Conservation (phyloP, 768 basidiomycete genomes). For the Russula emetica region DNA sequence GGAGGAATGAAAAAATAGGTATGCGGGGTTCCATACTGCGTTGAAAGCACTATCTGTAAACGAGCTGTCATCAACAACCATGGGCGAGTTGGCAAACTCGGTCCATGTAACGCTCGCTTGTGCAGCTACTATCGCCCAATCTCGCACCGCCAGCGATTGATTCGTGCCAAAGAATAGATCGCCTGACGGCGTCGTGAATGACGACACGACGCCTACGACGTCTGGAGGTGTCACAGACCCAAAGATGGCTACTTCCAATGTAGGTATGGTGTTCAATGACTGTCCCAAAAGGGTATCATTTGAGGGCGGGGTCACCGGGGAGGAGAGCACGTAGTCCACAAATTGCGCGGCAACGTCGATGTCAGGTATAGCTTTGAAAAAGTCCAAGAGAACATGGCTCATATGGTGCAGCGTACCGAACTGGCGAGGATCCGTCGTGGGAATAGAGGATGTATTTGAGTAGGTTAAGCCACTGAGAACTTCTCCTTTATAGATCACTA, state of each 20-base stretch:
- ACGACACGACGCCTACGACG: constrained; percentile 44
- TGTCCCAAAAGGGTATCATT: constrained; percentile 39
- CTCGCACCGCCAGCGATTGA: constrained; percentile 44
- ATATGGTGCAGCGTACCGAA: constrained; percentile 54
- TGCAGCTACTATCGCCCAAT: constrained; percentile 49
- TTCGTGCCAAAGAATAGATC: constrained; percentile 58
- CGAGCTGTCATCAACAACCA: constrained; percentile 49
- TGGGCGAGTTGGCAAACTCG: constrained; percentile 46
- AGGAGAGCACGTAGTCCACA: constrained; percentile 46
- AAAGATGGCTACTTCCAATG: constrained; percentile 61
- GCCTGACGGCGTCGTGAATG: constrained; percentile 48
- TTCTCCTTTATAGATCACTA: constrained; percentile 49
- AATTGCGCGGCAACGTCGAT: constrained; percentile 44
- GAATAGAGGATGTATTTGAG: constrained; percentile 34
- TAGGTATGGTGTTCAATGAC: constrained; percentile 45
- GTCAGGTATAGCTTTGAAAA: constrained; percentile 49
- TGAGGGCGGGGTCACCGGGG: constrained; percentile 41
- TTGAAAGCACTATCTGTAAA: constrained; percentile 44
- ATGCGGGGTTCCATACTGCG: constrained; percentile 47
- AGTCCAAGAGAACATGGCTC: constrained; percentile 56
- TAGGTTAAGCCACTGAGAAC: constrained; percentile 47
- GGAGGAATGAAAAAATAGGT: constrained; percentile 31
- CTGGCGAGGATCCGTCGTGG: constrained; percentile 44
- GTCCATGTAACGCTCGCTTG: constrained; percentile 47
- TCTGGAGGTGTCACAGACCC: constrained; percentile 50